Conservation (phyloP, 176 grass and related monocot species). For the Bromus sterilis region DNA sequence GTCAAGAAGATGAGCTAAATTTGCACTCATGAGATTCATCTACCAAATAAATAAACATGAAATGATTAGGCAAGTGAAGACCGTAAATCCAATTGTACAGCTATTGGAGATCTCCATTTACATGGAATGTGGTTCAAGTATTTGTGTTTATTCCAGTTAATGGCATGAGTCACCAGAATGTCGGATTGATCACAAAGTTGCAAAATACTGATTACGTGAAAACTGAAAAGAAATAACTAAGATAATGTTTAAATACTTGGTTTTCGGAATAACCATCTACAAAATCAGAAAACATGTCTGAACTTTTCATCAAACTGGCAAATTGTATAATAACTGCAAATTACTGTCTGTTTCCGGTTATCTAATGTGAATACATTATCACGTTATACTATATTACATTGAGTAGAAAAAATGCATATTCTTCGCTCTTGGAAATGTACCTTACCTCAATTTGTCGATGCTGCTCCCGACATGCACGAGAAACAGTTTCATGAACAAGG, state of each 20-base stretch:
- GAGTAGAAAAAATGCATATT: neutral
- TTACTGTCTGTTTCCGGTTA: neutral
- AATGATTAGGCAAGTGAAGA: slow-evolving; percentile 13
- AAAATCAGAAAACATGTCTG: neutral
- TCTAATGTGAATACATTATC: neutral
- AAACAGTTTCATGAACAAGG: slow-evolving; percentile 84
- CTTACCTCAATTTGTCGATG: slow-evolving; percentile 92
- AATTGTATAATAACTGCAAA: neutral
- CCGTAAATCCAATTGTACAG: neutral
- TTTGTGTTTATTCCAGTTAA: slow-evolving; percentile 9
- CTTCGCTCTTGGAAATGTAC: slow-evolving; percentile 8
- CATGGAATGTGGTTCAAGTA: neutral
- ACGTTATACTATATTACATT: neutral
- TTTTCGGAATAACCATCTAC: neutral
- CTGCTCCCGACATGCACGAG: slow-evolving; percentile 78
- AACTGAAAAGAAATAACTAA: neutral
- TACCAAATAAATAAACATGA: slow-evolving; percentile 24
- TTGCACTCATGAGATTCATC: slow-evolving; percentile 91
- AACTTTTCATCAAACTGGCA: neutral
- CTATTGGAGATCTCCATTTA: neutral
- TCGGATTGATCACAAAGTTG: neutral
- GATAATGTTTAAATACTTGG: neutral
- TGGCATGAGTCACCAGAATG: neutral
- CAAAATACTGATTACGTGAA: neutral
- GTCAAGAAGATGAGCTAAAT: slow-evolving; percentile 76